These are phyloP conservation scores for Meyerozyma elateridarum DNA, from an alignment of 1,139 yeast species.

Conservation along the genomic window DNA sequence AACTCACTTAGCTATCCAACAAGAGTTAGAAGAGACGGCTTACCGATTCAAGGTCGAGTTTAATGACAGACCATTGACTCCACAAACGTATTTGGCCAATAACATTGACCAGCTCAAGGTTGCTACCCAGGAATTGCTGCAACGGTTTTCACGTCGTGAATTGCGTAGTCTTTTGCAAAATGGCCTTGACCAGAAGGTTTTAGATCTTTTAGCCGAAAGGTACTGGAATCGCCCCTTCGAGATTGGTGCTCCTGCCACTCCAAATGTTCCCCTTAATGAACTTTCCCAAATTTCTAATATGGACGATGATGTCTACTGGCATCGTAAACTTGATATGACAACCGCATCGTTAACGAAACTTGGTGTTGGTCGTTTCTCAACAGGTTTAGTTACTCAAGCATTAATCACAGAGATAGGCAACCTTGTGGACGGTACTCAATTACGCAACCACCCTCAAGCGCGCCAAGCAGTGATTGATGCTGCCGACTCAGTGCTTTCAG, in stretches of 20 bases:
- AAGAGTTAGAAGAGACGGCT: conserved; percentile 88
- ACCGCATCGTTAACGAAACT: conserved; percentile 82
- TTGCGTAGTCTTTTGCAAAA: conserved; percentile 72
- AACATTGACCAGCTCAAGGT: conserved; percentile 84
- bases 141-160: conserved; percentile 77
- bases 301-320: conserved; percentile 81
- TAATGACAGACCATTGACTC: conserved; percentile 89
- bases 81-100: conserved; percentile 89
- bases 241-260: conserved; percentile 7
- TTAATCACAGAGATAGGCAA: conserved; percentile 73
- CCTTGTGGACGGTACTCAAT: conserved; percentile 66
- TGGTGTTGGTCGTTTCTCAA: conserved; percentile 89
- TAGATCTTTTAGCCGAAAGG: conserved; percentile 81
- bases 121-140: conserved; percentile 82
- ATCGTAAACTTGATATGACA: conserved; percentile 76
- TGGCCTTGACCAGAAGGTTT: conserved; percentile 82
- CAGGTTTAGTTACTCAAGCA: conserved; percentile 76
- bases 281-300: conserved; percentile 44
- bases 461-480: conserved; percentile 79
- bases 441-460: conserved; percentile 82
- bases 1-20: conserved; percentile 79
- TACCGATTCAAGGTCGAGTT: conserved; percentile 94
- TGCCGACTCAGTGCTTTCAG: conserved; percentile 69
- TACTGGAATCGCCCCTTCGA: conserved; percentile 78
- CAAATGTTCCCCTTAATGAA: conserved; percentile 52